These are phyloP conservation scores for Croton setiger DNA, from an alignment of 441 rosid genomes.

Conservation along the genomic window DNA sequence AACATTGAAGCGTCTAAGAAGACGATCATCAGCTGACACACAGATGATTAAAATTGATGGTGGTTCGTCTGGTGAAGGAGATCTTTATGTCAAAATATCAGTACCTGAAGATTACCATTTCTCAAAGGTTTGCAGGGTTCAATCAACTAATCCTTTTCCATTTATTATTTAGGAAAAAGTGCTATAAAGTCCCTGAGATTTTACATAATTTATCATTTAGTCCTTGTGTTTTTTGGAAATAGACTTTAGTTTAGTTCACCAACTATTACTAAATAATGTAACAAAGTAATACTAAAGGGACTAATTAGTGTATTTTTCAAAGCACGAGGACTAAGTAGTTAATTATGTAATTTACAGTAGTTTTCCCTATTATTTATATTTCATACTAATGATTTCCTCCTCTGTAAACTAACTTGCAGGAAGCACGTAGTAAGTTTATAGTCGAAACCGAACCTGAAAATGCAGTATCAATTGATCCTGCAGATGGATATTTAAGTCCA, in stretches of 20 bases:
- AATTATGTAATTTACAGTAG: no score
- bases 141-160: background rate
- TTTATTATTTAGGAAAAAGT: no score
- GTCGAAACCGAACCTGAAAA: slow-evolving; percentile 76
- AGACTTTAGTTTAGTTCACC: no score
- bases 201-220: slow-evolving; percentile 3
- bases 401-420: slow-evolving; percentile 43
- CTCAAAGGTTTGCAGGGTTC: slow-evolving; percentile 62
- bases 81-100: slow-evolving; percentile 58
- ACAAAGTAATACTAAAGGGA: no score
- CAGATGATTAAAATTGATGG: slow-evolving; percentile 54
- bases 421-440: slow-evolving; percentile 74
- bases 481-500: slow-evolving; percentile 64
- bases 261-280: no score
- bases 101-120: slow-evolving; percentile 79
- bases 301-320: no score
- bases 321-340: no score
- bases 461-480: slow-evolving; percentile 47
- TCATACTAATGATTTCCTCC: background rate
- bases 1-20: slow-evolving; percentile 70
- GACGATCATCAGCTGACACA: slow-evolving; percentile 69
- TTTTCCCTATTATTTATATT: no score
- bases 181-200: no score
- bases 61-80: slow-evolving; percentile 61
- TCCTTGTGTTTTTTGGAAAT: no score